These are phyloP conservation scores for Phytophthora sojae DNA, from an alignment of 352 stramenopile genomes.

Conservation along the genomic window DNA sequence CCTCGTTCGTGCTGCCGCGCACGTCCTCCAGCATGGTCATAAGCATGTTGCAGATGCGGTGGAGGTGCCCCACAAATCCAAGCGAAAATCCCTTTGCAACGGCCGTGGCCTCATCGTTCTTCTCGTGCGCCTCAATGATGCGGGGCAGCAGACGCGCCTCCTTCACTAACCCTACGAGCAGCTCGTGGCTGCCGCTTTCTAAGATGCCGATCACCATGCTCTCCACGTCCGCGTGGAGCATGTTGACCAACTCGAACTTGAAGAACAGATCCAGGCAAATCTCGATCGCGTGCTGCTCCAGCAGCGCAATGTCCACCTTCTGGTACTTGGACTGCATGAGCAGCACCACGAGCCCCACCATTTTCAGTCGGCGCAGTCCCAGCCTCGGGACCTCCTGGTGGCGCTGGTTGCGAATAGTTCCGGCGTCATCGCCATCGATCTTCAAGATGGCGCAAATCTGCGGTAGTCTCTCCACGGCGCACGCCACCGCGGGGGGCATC, in stretches of 20 bases:
- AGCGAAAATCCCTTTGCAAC: constrained; percentile 73
- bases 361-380: constrained; percentile 81
- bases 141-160: constrained; percentile 72
- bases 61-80: constrained; percentile 84
- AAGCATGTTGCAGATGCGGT: constrained; percentile 90
- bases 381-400: constrained; percentile 77
- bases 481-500: constrained; percentile 62
- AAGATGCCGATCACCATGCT: constrained; percentile 88
- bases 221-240: constrained; percentile 88
- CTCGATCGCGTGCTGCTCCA: constrained; percentile 75
- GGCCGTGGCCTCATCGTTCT: constrained; percentile 74
- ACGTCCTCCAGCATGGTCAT: constrained; percentile 83
- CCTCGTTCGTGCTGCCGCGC: constrained; percentile 66
- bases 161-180: constrained; percentile 81
- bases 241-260: constrained; percentile 89
- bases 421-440: constrained; percentile 65
- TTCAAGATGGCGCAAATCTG: constrained; percentile 75
- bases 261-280: constrained; percentile 89
- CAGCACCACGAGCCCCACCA: constrained; percentile 79
- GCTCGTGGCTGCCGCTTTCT: constrained; percentile 77
- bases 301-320: constrained; percentile 72
- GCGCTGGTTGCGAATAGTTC: constrained; percentile 78
- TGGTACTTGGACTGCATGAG: constrained; percentile 89
- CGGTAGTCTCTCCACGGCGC: constrained; percentile 63
- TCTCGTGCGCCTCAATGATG: constrained; percentile 80